These are phyloP conservation scores for Agapanthus africanus DNA, from an alignment of 106 monocot genomes.

Conservation along the genomic window DNA sequence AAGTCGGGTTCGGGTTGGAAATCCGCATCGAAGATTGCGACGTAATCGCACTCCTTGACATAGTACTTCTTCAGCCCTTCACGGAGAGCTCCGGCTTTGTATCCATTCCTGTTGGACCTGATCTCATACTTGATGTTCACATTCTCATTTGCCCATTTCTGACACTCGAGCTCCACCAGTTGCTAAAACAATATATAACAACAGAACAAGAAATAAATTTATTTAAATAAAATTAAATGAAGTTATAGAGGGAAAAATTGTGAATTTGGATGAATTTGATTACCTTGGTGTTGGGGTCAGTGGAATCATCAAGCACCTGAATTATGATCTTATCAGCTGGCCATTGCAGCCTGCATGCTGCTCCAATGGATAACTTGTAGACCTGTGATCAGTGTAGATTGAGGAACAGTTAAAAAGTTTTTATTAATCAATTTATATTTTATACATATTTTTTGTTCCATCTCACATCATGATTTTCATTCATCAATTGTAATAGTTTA, in stretches of 20 bases:
- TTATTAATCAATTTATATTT: too few relatives aligned
- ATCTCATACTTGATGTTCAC: slow-evolving; percentile 53
- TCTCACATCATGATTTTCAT: too few relatives aligned
- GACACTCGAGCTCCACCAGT: slow-evolving; percentile 49
- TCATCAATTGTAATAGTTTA: too few relatives aligned
- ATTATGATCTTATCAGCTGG: slow-evolving; percentile 26
- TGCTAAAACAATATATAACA: slow-evolving; percentile 17
- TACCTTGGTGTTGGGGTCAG: slow-evolving; percentile 36
- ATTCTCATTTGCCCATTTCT: slow-evolving; percentile 47
- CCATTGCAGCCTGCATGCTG: slow-evolving; percentile 34
- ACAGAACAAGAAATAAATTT: neutral
- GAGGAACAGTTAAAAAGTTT: neutral
- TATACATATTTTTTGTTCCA: too few relatives aligned
- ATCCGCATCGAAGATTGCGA: slow-evolving; percentile 63
- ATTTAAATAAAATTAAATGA: neutral
- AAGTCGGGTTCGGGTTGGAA: slow-evolving; percentile 67
- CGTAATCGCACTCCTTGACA: slow-evolving; percentile 49
- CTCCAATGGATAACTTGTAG: slow-evolving; percentile 55
- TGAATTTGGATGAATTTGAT: neutral
- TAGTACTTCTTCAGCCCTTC: slow-evolving; percentile 56
- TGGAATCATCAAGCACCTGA: slow-evolving; percentile 39
- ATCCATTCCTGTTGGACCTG: slow-evolving; percentile 49
- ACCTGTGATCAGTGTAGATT: slow-evolving; percentile 14
- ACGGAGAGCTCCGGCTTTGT: slow-evolving; percentile 70
- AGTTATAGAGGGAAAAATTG: too few relatives aligned